Percentiles rank a stretch among this genome's conserved stretches.
Conservation (phyloP, 805 yeast genomes). For the Diddensiella caesifluorescens region DNA sequence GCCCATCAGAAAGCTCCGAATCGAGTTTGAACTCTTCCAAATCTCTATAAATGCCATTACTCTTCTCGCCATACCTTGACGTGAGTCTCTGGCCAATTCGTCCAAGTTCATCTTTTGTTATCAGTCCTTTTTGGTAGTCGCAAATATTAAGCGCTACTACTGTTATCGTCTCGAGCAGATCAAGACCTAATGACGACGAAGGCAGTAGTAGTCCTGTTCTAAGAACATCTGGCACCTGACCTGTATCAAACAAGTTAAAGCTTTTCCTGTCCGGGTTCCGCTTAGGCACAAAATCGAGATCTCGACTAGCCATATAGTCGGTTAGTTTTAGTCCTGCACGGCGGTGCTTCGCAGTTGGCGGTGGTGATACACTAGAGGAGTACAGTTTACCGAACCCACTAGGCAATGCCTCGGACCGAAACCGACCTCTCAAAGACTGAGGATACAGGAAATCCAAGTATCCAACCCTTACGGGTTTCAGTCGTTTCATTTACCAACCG, state of each 20-base stretch:
- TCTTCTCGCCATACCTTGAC: background rate
- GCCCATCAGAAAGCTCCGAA: background rate
- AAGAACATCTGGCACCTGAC: conserved; percentile 5
- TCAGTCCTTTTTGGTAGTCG: background rate
- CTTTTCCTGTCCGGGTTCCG: conserved; percentile 1
- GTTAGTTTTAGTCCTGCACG: conserved; percentile 6
- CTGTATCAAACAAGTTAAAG: conserved; percentile 2
- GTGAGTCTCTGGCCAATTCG: background rate
- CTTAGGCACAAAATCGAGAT: conserved; percentile 7
- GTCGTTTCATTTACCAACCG: background rate
- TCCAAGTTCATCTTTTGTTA: background rate
- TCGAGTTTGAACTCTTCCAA: conserved; percentile 2
- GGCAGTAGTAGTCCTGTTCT: background rate
- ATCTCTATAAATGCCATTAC: conserved; percentile 2
- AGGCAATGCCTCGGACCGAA: no score
- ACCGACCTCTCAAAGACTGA: background rate
- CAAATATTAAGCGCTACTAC: conserved; percentile 11
- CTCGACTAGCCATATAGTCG: conserved; percentile 14
- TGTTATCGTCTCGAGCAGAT: conserved; percentile 11
- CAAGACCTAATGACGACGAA: background rate
- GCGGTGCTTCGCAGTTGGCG: no score
- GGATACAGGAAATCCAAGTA: conserved; percentile 6
- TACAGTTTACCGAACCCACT: no score
- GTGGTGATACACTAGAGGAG: no score
- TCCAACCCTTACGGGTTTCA: conserved; percentile 1